Base-by-base conservation (phyloP, 805 yeast genomes). In the Metschnikowia chrysomelidarum region DNA sequence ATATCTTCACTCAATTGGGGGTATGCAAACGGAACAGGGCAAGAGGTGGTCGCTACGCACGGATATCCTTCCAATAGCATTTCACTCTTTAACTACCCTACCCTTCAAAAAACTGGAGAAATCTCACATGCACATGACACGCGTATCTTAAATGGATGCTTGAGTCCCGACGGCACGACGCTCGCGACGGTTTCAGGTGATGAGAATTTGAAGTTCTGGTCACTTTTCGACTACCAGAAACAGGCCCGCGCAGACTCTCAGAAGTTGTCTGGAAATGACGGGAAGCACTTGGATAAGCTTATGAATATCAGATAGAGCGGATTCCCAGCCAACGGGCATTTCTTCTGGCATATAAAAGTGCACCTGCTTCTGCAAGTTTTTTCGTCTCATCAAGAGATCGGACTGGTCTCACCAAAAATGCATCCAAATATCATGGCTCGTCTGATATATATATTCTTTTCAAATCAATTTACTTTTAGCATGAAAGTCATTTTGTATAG, bases 1-100 rank as follows among this genome's bases (percentile, higher is more conserved):
- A 93, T 93, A 4, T 82, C 95, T n/a, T 85, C 96, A 11, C 69
- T 93, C 41, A 79, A 80, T 50, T 93, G 98, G 98, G 94, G 95
- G 0, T 79, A 77, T 44, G 74, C 85, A 4, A 62, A 73, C 30
- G 82, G 83, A 1, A 76, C 78, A n/a, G 85, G 85, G 1, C 62
- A 69, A 51, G 98, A 93, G 61, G 78, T 93, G 30, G 95, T 84
- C 1, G 91, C 96, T 7, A 83, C 97, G 5, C 96, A 93, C 53
- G 98, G 98, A 2, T 85, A 76, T 57, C 98, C 98, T 11, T 78
- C 82, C 36, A 91, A 93, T 54, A 78, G 84, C 45, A 77, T 93
- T 19, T 73, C 87, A 8, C 68, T 91, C 24, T 91, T 88, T 73
- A 79, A 87, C 39, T 88, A 86, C 56, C 96, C 95, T 5, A 76